A percentile compares a stretch with the other conserved stretches of the same genome.
Conservation (phyloP, 768 basidiomycete genomes). For the Tylopilus rubrobrunneus region DNA sequence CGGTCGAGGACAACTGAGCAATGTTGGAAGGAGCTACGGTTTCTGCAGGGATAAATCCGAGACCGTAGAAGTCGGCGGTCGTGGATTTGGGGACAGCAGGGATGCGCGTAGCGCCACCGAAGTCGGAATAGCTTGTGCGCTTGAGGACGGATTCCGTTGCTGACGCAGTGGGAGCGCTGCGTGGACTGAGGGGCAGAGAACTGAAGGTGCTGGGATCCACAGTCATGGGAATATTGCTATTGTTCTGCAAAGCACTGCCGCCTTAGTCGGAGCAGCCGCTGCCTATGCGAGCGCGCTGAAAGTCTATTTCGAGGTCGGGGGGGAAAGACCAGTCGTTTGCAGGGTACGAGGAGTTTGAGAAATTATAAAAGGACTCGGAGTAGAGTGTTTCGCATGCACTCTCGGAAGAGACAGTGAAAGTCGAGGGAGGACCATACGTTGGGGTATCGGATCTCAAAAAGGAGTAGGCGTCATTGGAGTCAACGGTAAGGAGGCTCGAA, state of each 20-base stretch:
- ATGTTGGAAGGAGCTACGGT: conserved; percentile 56
- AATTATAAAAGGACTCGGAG: conserved; percentile 70
- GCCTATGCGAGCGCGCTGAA: conserved; percentile 55
- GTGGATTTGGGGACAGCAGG: conserved; percentile 47
- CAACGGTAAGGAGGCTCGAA: conserved; percentile 58
- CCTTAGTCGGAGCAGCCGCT: conserved; percentile 50
- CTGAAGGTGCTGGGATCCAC: conserved; percentile 60
- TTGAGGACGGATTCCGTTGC: conserved; percentile 24
- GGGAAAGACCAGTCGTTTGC: conserved; percentile 54
- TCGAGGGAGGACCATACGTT: conserved; percentile 68
- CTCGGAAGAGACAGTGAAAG: conserved; percentile 76
- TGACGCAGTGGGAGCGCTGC: conserved; percentile 42
- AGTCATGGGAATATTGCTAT: conserved; percentile 37
- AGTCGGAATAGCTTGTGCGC: conserved; percentile 66
- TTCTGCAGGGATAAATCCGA: conserved; percentile 33
- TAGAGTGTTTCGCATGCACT: conserved; percentile 68
- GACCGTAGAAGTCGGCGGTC: conserved; percentile 44
- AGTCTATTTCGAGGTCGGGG: conserved; percentile 71
- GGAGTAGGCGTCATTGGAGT: conserved; percentile 61
- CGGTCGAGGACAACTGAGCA: conserved; percentile 43
- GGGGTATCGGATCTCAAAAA: conserved; percentile 61
- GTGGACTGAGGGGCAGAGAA: conserved; percentile 53
- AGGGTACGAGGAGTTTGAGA: conserved; percentile 50
- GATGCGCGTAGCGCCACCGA: conserved; percentile 50
- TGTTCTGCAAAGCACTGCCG: conserved; percentile 34